These are phyloP conservation scores for Diaporthe ilicicola DNA, from an alignment of 2,329 filamentous ascomycete species.

Conservation along the genomic window DNA sequence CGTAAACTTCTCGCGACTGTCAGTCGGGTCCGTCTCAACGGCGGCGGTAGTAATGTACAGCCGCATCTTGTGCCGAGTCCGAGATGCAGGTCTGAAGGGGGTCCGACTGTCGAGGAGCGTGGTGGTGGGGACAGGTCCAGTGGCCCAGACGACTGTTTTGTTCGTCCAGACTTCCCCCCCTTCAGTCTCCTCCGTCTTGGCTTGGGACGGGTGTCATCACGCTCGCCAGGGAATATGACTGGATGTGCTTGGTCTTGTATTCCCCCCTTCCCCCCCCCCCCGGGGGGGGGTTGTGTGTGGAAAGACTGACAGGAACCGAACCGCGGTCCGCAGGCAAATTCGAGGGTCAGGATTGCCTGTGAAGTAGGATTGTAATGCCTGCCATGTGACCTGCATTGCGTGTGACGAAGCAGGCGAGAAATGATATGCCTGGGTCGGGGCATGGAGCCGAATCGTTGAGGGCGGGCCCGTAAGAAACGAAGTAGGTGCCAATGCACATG, in stretches of 20 bases:
- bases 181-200: neutral
- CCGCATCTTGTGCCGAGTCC: neutral
- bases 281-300: no score
- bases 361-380: slow-evolving; percentile 15
- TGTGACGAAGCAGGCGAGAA: slow-evolving; percentile 17
- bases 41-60: neutral
- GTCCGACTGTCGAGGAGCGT: neutral
- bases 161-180: neutral
- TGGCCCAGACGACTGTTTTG: neutral
- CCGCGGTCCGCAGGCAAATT: neutral
- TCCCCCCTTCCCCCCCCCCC: no score
- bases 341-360: neutral
- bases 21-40: neutral
- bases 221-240: neutral
- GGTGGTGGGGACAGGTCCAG: neutral
- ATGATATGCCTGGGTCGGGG: slow-evolving; percentile 1
- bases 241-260: neutral
- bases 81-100: slow-evolving; percentile 2
- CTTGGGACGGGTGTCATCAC: neutral
- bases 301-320: neutral
- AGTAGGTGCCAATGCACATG: neutral
- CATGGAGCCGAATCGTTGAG: neutral
- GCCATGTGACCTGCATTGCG: neutral
- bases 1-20: neutral
- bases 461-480: neutral